These are phyloP conservation scores for Vitis rupestris DNA, from an alignment of 164 flowering plant species.

Conservation along the genomic window DNA sequence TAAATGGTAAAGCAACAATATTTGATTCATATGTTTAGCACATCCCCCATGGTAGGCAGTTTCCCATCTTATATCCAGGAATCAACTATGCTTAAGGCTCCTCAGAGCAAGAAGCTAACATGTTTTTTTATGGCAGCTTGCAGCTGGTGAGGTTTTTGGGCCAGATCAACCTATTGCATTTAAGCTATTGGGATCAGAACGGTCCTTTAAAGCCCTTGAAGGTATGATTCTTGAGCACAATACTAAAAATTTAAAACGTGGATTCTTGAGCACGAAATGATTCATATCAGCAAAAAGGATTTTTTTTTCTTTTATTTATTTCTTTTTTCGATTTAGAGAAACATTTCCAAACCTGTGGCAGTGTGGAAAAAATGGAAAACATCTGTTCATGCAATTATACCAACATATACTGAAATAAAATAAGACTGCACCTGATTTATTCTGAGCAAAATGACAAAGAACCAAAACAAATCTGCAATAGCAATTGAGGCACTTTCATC, in stretches of 20 bases:
- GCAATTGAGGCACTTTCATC: no score
- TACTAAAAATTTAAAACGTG: background rate
- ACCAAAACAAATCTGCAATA: no score
- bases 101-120: conserved; percentile 1
- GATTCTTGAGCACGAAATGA: background rate
- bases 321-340: background rate
- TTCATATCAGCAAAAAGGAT: background rate
- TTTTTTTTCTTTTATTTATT: no score
- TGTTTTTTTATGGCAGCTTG: conserved; percentile 55
- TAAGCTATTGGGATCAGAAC: conserved; percentile 84
- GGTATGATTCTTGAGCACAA: conserved; percentile 32
- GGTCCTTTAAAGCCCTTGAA: conserved; percentile 88
- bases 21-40: background rate
- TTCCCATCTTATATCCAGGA: no score
- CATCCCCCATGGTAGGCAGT: background rate
- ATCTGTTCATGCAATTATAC: background rate
- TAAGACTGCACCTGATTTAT: background rate
- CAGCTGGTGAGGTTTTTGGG: conserved; percentile 95
- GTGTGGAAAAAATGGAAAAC: background rate
- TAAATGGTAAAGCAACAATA: background rate
- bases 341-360: background rate
- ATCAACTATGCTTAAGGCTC: no score
- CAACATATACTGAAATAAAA: background rate
- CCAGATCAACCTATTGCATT: conserved; percentile 87
- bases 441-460: background rate